Base-by-base conservation (phyloP, 129 eudicot species). In the Flaveria brownii region DNA sequence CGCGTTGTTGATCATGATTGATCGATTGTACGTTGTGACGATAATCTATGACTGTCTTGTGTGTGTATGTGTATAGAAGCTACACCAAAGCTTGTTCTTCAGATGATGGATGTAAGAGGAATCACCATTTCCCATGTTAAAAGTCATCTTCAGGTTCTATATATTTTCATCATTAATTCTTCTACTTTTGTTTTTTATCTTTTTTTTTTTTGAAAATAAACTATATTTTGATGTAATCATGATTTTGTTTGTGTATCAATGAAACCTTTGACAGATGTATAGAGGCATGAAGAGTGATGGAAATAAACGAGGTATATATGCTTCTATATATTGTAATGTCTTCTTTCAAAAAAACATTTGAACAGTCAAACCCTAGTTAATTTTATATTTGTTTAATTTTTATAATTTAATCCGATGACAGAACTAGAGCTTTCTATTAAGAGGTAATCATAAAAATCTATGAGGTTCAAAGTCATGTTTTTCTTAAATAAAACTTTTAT, bases 61-160 rank as follows among this genome's bases (percentile, higher is more conserved):
- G 46, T 51, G 46, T 76, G 46, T 68, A n/a, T 56, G 33, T 68
- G 14, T 77, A 74, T 74, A 93, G 98, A 93, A 74, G 98, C 98
- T 17, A 93, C 98, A 62, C 98, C 98, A 41, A 93, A 93, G 84
- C 89, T 90, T 59, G 97, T 93, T 80, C 92, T 90, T 70, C 97
- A 90, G 86, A 47, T 90, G 85, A 93, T 93, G 98, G 97, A 90
- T 84, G 92, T 90, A n/a, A 88, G 91, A 87, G 98, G 98, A 55
- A 89, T 93, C 60, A 93, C 98, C 75, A 93, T 93, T 82, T 93
- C 98, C 77, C 98, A 93, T 88, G 98, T 93, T 78, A 93, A 93
- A 88, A 93, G 98, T 82, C 98, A 93, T 88, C 96, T 93, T 70
- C 98, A 93, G 97, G 98, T 90, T 77, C 43, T 81, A 45, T 14